Evolutionary conservation across 2,329 filamentous ascomycete genomes (phyloP).

Genomic region (Albophoma yamanashiensis): DNA sequence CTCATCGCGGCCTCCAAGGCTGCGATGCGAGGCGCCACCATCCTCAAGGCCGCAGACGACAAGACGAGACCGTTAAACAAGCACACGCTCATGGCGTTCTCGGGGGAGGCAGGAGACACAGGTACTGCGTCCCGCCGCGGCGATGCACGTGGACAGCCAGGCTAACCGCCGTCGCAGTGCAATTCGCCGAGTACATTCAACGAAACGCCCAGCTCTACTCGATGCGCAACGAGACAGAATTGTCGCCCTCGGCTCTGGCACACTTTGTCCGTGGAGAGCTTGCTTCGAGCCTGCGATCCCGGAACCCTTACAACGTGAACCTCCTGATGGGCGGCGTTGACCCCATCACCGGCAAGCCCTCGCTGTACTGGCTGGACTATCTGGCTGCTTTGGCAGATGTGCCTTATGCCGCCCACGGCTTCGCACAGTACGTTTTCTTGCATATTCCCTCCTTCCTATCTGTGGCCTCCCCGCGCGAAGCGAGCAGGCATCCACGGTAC

Average conservation of each 20-base stretch:
- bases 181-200: conserved; percentile 99
- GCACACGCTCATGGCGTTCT: conserved; percentile 90
- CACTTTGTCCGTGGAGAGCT: conserved; percentile 93
- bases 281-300: conserved; percentile 78
- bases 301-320: conserved; percentile 95
- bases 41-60: conserved; percentile 92
- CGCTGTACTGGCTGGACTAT: conserved; percentile 96
- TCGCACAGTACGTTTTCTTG: conserved; percentile 66
- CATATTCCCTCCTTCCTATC: neutral
- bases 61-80: conserved; percentile 91
- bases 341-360: conserved; percentile 80
- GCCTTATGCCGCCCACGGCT: conserved; percentile 94
- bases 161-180: conserved; percentile 48
- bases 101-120: conserved; percentile 92
- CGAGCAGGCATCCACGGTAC: neutral
- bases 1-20: conserved; percentile 96
- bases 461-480: neutral
- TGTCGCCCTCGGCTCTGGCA: conserved; percentile 80
- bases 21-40: conserved; percentile 91
- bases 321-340: conserved; percentile 90
- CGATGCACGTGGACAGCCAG: neutral
- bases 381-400: conserved; percentile 79
- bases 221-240: conserved; percentile 92
- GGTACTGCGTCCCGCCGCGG: conserved; percentile 37
- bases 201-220: conserved; percentile 96